Evolutionary conservation across 306 rosid genomes (phyloP), one percentile per base, ranked within the genome.

Genomic region (Rubus idaeus): DNA sequence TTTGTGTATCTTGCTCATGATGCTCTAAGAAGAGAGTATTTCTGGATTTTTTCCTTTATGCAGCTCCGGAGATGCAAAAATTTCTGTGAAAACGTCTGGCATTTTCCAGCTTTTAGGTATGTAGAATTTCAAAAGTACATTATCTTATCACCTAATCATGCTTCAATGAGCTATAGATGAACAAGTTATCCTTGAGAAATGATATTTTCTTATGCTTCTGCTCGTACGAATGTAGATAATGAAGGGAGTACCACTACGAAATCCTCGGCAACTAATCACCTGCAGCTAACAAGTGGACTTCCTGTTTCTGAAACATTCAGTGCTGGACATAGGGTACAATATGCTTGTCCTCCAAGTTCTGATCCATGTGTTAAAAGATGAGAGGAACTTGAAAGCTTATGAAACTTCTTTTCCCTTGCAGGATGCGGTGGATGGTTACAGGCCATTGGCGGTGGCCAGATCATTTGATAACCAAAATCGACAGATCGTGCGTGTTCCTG

Each of bases 81-180:
- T 83, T 74, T 84, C 91, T 75, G 80, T 74, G 39, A 87, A 87
- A 35, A 79, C 92, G 70, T 80, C 88, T 57, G 97, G 89, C 17
- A 82, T 84, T 79, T 95, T 95, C 86, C 91, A 82, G 78, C 97
- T 95, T 83, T 65, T 86, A 76, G 92, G 97, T 92, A 87, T 47
- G 88, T 64, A 56, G 74, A 78, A 60, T 74, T 83, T 39, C n/a
- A 78, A 58, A 70, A 62, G 67, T 46, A 10, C 45, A 26, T 53
- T 12, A 45, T 62, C 30, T 53, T 47, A 66, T 70, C 40, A 41
- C 26, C 47, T 77, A 61, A 30, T 57, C 56, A 77, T 77, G 80
- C 68, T 83, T 67, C 56, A 11, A 17, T 50, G 41, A 37, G 64
- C 75, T 53, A 10, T 21, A 46, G 63, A 20, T 68, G 66, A n/a